Percentiles rank a stretch among this genome's conserved stretches.
phyloP scores from a whole-genome alignment of 208 protist species.

The Leishmania martiniquensis region DNA sequence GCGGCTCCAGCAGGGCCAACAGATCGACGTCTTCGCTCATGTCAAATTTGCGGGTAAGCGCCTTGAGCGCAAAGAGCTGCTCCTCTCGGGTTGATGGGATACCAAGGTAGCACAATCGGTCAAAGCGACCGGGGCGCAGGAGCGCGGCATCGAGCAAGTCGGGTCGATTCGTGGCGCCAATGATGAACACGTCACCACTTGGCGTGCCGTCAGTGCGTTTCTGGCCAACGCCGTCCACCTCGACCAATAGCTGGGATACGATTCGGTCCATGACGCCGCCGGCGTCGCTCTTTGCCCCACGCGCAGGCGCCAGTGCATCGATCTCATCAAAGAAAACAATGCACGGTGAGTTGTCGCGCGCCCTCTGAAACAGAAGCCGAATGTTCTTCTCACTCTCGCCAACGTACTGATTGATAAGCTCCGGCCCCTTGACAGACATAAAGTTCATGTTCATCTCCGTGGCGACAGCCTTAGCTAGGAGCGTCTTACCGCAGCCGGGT shows the following conservation, averaged over 20 bases:
- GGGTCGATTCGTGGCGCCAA: conserved; percentile 93
- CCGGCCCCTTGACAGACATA: conserved; percentile 95
- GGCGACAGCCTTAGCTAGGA: conserved; percentile 93
- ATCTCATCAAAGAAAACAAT: conserved; percentile 96
- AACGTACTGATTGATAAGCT: conserved; percentile 95
- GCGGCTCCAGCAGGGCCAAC: conserved; percentile 54
- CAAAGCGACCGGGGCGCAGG: conserved; percentile 93
- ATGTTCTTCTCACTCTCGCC: conserved; percentile 94
- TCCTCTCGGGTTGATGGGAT: conserved; percentile 77
- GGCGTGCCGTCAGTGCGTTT: conserved; percentile 70
- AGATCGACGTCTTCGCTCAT: conserved; percentile 71
- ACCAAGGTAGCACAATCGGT: conserved; percentile 89
- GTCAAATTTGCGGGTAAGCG: conserved; percentile 87
- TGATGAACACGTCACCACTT: conserved; percentile 90
- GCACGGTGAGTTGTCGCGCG: conserved; percentile 88
- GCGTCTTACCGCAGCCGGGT: conserved; percentile 95
- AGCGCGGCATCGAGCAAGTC: conserved; percentile 93
- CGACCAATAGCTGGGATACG: conserved; percentile 92
- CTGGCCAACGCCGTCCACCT: conserved; percentile 89
- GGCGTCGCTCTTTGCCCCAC: conserved; percentile 86
- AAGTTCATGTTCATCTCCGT: conserved; percentile 95
- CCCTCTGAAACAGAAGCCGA: conserved; percentile 87
- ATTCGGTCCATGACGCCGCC: conserved; percentile 95
- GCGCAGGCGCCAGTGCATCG: conserved; percentile 87
- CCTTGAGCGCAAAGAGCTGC: conserved; percentile 77